These are phyloP conservation scores for Trichosporon faecale DNA, from an alignment of 1,284 basidiomycete species.

Conservation along the genomic window DNA sequence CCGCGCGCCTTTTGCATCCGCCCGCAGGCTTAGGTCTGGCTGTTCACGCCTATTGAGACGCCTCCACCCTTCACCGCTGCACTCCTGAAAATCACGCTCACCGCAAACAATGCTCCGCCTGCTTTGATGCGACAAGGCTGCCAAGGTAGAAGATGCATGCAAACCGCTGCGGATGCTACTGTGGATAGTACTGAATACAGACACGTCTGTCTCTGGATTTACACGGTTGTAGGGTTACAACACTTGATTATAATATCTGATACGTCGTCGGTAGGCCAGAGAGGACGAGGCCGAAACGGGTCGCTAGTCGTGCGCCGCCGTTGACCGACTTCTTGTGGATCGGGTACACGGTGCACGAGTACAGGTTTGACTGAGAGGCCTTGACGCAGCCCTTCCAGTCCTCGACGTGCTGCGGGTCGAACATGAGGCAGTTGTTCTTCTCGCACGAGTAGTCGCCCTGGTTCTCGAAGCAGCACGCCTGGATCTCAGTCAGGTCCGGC, in stretches of 20 bases:
- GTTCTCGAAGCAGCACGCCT: conserved; percentile 9
- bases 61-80: not conserved
- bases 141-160: not conserved
- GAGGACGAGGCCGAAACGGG: not conserved
- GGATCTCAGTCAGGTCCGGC: conserved; percentile 1
- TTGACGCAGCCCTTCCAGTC: not conserved
- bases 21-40: not conserved
- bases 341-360: conserved; percentile 1
- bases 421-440: conserved; percentile 1
- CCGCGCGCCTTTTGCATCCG: conserved; percentile 1
- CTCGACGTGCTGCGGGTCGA: not conserved
- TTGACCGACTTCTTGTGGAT: not conserved
- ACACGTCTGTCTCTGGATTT: not conserved
- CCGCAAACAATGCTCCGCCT: not conserved
- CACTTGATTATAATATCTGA: not conserved
- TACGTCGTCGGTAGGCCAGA: not conserved
- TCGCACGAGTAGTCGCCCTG: conserved; percentile 3
- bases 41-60: not conserved
- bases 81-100: too few relatives aligned
- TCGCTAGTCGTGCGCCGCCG: not conserved
- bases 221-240: not conserved
- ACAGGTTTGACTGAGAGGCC: not conserved
- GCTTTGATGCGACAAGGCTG: not conserved
- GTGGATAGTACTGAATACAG: not conserved
- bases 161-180: not conserved